Percentiles rank a stretch among this genome's conserved stretches.
Evolutionary conservation across 2,329 filamentous ascomycete genomes (phyloP).

Genomic region (Trichoderma polysporum): DNA sequence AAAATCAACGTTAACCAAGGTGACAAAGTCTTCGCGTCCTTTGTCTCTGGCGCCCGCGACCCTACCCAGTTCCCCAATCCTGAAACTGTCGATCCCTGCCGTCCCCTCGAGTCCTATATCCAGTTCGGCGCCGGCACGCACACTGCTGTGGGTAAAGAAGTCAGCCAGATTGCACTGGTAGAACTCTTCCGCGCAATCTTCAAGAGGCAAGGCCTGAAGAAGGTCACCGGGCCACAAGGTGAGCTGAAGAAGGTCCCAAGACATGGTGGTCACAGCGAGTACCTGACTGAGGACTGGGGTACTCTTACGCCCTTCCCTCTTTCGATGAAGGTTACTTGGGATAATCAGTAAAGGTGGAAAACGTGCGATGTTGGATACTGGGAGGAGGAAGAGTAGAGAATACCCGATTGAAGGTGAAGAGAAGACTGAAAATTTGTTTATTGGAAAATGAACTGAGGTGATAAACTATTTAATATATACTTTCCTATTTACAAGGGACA

Average conservation of each 20-base stretch:
- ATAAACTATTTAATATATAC: background rate
- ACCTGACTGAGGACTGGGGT: conserved; percentile 67
- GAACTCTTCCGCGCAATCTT: conserved; percentile 69
- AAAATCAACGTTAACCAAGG: conserved; percentile 53
- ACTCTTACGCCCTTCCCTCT: conserved; percentile 47
- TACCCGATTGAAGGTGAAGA: background rate
- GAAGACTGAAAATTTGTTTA: background rate
- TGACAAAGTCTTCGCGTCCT: conserved; percentile 63
- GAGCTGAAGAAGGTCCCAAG: conserved; percentile 63
- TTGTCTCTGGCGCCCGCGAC: conserved; percentile 57
- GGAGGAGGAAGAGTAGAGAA: background rate
- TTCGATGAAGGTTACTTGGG: conserved; percentile 56
- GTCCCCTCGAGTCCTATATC: conserved; percentile 64
- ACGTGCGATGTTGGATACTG: background rate
- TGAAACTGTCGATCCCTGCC: conserved; percentile 58
- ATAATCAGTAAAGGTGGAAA: conserved; percentile 31
- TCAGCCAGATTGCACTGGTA: conserved; percentile 60
- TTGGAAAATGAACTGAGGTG: background rate
- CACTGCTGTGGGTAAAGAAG: conserved; percentile 60
- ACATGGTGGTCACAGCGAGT: conserved; percentile 56
- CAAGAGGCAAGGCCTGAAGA: conserved; percentile 57
- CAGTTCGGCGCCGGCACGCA: conserved; percentile 64
- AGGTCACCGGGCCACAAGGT: conserved; percentile 63
- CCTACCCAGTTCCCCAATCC: conserved; percentile 60
- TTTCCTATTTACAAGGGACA: background rate